phyloP scores from a whole-genome alignment of 495 filamentous ascomycete species.

The Parathielavia hyrcaniae region DNA sequence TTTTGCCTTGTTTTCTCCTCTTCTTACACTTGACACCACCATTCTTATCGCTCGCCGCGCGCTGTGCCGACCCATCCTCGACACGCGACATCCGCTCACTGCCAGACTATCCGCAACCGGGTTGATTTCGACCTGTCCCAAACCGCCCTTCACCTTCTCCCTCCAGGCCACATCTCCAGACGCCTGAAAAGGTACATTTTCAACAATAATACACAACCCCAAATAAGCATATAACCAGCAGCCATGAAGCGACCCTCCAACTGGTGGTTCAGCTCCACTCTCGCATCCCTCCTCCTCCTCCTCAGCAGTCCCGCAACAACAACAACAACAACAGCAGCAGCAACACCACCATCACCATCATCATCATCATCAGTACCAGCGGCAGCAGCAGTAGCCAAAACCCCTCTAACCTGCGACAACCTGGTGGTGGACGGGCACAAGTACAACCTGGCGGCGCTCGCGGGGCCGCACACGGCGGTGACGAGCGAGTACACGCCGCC shows the following conservation, averaged over 20 bases:
- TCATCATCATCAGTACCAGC: constrained; percentile 32
- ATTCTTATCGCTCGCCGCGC: too few species aligned
- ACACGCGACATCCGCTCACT: not conserved
- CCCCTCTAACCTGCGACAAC: constrained; percentile 49
- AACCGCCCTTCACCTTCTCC: not conserved
- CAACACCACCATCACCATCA: constrained; percentile 22
- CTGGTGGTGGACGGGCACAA: constrained; percentile 45
- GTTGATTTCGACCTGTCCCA: too few species aligned
- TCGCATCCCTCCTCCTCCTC: constrained; percentile 30
- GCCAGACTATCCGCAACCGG: too few species aligned
- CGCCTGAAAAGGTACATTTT: not conserved
- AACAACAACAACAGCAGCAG: constrained; percentile 23
- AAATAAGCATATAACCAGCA: not conserved
- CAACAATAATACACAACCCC: not conserved
- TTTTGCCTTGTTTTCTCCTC: too few species aligned
- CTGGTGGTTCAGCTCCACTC: constrained; percentile 8
- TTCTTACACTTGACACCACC: too few species aligned
- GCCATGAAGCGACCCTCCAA: constrained; percentile 10
- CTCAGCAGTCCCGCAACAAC: constrained; percentile 18
- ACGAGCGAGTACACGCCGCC: constrained; percentile 46
- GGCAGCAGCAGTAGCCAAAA: not conserved
- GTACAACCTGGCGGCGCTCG: constrained; percentile 62
- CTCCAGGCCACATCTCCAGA: not conserved
- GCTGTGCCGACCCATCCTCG: too few species aligned
- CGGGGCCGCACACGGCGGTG: constrained; percentile 70